phyloP scores from a whole-genome alignment of 371 early-diverging fungal species.

The Parasitella parasitica region DNA sequence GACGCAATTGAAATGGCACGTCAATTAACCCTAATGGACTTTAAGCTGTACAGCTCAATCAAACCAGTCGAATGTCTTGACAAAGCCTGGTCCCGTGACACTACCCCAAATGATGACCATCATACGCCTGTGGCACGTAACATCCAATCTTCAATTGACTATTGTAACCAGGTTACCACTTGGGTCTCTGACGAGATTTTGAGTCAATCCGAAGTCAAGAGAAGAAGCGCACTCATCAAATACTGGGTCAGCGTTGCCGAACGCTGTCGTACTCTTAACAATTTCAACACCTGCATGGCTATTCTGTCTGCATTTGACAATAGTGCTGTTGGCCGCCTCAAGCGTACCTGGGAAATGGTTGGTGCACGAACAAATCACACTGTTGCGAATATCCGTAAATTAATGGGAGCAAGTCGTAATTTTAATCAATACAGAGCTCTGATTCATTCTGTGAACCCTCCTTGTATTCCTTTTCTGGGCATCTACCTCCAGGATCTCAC shows the following conservation, averaged over 20 bases:
- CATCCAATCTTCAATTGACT: conserved; percentile 74
- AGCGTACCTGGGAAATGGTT: conserved; percentile 77
- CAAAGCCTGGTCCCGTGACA: conserved; percentile 86
- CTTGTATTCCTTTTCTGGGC: conserved; percentile 94
- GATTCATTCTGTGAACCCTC: conserved; percentile 86
- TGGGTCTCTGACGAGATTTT: conserved; percentile 89
- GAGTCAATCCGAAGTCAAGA: conserved; percentile 76
- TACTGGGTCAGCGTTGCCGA: conserved; percentile 86
- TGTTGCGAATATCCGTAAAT: conserved; percentile 50
- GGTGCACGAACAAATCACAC: conserved; percentile 47
- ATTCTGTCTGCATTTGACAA: conserved; percentile 89
- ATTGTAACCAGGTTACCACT: conserved; percentile 71
- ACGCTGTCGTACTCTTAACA: conserved; percentile 72
- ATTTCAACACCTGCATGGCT: conserved; percentile 91
- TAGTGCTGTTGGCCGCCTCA: conserved; percentile 86
- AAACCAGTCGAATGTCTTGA: conserved; percentile 84
- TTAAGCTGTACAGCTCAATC: conserved; percentile 76
- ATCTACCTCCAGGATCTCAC: conserved; percentile 91
- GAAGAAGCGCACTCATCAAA: conserved; percentile 73
- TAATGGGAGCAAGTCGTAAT: conserved; percentile 84
- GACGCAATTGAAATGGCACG: conserved; percentile 93
- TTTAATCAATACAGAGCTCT: conserved; percentile 85
- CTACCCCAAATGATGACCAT: conserved; percentile 14
- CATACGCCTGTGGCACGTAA: conserved; percentile 50
- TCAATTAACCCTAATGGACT: conserved; percentile 91